phyloP scores from a whole-genome alignment of 2,329 filamentous ascomycete genomes.

The Aureobasidium leucospermi region DNA sequence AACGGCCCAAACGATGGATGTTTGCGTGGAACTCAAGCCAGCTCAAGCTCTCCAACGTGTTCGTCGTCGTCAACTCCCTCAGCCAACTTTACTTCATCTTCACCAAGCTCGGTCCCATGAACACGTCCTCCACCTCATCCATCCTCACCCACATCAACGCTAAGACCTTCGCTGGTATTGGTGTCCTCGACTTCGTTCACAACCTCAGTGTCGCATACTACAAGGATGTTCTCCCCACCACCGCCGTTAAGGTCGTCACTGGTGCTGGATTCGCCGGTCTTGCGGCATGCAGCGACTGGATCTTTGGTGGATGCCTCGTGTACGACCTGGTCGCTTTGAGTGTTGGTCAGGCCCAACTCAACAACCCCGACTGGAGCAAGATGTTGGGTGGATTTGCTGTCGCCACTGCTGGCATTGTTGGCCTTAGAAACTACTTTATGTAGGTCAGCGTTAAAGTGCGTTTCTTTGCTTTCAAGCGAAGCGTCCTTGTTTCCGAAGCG shows the following conservation, averaged over 20 bases:
- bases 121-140: conserved; percentile 42
- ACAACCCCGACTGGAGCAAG: conserved; percentile 42
- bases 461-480: not conserved
- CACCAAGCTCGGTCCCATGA: conserved; percentile 41
- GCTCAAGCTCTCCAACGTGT: conserved; percentile 47
- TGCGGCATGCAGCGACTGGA: conserved; percentile 50
- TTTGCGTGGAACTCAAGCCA: conserved; percentile 52
- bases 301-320: conserved; percentile 52
- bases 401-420: conserved; percentile 47
- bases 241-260: conserved; percentile 44
- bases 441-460: conserved; percentile 30
- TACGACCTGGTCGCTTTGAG: conserved; percentile 51
- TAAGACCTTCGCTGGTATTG: conserved; percentile 55
- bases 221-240: conserved; percentile 39
- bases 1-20: conserved; percentile 42
- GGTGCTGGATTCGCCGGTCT: conserved; percentile 47
- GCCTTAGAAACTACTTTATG: conserved; percentile 45
- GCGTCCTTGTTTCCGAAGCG: not conserved
- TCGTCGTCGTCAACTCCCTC: conserved; percentile 50
- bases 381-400: conserved; percentile 46
- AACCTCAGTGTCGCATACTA: conserved; percentile 52
- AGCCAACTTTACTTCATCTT: conserved; percentile 50
- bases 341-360: conserved; percentile 47
- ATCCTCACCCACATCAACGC: conserved; percentile 51
- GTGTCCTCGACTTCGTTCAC: conserved; percentile 52